These are phyloP conservation scores for Penicillium turbatum DNA, from an alignment of 495 filamentous ascomycete species.

Conservation along the genomic window DNA sequence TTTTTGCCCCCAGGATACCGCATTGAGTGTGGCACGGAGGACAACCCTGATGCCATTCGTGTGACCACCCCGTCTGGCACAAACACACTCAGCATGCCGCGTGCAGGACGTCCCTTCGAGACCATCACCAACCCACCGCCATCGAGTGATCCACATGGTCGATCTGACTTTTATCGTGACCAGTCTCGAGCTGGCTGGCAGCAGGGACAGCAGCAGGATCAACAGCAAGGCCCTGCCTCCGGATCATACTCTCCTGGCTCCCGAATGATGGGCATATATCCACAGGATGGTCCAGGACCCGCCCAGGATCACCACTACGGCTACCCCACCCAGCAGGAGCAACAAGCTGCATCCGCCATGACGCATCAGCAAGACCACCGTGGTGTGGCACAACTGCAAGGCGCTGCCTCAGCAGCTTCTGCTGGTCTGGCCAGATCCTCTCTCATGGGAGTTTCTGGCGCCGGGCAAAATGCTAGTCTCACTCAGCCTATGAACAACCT, in stretches of 20 bases:
- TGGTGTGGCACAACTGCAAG: constrained; percentile 74
- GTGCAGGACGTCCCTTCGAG: constrained; percentile 47
- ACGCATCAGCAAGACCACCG: constrained; percentile 76
- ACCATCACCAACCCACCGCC: constrained; percentile 34
- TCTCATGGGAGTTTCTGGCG: constrained; percentile 43
- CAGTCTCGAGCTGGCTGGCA: constrained; percentile 47
- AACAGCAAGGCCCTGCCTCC: constrained; percentile 43
- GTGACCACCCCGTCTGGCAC: constrained; percentile 95
- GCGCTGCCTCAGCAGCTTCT: constrained; percentile 62
- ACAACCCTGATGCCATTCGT: constrained; percentile 90
- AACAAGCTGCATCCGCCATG: constrained; percentile 48
- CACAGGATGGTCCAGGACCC: constrained; percentile 36
- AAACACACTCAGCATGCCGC: constrained; percentile 56
- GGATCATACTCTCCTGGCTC: constrained; percentile 46
- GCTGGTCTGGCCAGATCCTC: constrained; percentile 42
- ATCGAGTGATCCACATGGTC: constrained; percentile 32
- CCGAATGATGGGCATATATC: constrained; percentile 42
- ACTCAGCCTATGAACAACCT: constrained; percentile 46
- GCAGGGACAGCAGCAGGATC: constrained; percentile 46
- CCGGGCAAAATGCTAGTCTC: constrained; percentile 44
- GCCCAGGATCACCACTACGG: constrained; percentile 42
- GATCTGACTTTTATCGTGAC: constrained; percentile 42
- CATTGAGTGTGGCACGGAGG: constrained; percentile 89
- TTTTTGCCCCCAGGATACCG: constrained; percentile 96
- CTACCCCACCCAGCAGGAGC: constrained; percentile 45